Evolutionary conservation across 345 rosid species (phyloP).

Genomic region (Lumnitzera littorea): DNA sequence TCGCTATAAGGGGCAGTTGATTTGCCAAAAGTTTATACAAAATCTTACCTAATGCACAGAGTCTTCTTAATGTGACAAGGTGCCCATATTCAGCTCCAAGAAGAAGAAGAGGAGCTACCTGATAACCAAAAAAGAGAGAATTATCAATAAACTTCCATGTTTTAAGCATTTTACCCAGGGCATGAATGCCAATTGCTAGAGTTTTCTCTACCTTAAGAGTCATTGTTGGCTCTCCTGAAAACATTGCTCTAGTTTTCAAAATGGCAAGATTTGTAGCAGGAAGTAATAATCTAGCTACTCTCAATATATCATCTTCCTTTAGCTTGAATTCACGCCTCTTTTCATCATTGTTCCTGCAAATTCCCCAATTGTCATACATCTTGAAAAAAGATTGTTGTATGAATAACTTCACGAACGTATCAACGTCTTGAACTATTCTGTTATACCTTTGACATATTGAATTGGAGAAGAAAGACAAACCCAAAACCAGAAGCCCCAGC

Average conservation of each 20-base stretch:
- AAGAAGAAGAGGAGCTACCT: slow-evolving; percentile 80
- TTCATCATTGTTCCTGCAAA: slow-evolving; percentile 38
- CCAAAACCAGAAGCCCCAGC: slow-evolving; percentile 71
- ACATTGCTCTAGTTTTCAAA: slow-evolving; percentile 52
- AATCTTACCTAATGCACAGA: slow-evolving; percentile 61
- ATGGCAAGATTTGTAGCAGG: slow-evolving; percentile 72
- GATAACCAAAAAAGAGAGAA: slow-evolving; percentile 13
- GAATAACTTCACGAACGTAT: too few relatives aligned
- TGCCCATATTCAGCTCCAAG: slow-evolving; percentile 90
- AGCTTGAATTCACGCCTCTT: slow-evolving; percentile 37
- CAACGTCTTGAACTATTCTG: too few relatives aligned
- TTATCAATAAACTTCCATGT: not conserved
- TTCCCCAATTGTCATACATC: not conserved
- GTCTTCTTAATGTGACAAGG: slow-evolving; percentile 68
- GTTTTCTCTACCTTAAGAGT: slow-evolving; percentile 63
- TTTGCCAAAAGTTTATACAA: not conserved
- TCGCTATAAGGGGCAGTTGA: not conserved
- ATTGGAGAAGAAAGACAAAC: slow-evolving; percentile 73
- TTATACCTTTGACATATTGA: slow-evolving; percentile 61
- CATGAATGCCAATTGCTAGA: not conserved
- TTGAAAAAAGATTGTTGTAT: not conserved
- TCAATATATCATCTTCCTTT: slow-evolving; percentile 63
- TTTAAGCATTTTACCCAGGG: not conserved
- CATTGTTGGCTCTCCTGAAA: slow-evolving; percentile 94
- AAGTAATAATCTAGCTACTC: slow-evolving; percentile 56